phyloP scores from a whole-genome alignment of 805 yeast species.

The Nadsonia fulvescens region DNA sequence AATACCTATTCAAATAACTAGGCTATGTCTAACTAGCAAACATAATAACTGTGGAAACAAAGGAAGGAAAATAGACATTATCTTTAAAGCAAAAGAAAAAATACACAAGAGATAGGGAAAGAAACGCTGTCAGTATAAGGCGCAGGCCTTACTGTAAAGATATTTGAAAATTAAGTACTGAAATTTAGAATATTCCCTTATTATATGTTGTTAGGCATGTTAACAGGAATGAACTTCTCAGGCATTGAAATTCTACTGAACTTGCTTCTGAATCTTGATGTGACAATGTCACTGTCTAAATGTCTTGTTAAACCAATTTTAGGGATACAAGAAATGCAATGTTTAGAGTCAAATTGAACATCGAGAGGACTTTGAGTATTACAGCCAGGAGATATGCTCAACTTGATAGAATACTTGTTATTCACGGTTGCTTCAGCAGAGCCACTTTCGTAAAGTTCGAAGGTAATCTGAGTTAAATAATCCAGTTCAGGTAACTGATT shows the following conservation, averaged over 20 bases:
- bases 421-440: conserved; percentile 47
- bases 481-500: conserved; percentile 94
- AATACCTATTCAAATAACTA: no score
- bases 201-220: no score
- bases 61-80: no score
- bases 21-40: no score
- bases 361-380: conserved; percentile 96
- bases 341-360: conserved; percentile 89
- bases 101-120: no score
- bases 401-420: conserved; percentile 74
- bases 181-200: no score
- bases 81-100: no score
- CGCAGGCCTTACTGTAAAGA: no score
- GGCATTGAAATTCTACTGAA: conserved; percentile 83
- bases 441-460: conserved; percentile 71
- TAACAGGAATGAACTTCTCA: conserved; percentile 24
- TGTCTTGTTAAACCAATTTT: conserved; percentile 80
- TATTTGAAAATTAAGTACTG: not conserved
- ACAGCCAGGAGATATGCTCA: conserved; percentile 93
- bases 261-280: conserved; percentile 61
- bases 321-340: conserved; percentile 91
- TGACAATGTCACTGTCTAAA: conserved; percentile 76
- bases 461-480: conserved; percentile 82
- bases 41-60: no score
- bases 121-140: no score